A percentile compares a stretch with the other conserved stretches of the same genome.
Evolutionary conservation across 495 filamentous ascomycete species (phyloP).

Genomic region (Corynascus novoguineensis): DNA sequence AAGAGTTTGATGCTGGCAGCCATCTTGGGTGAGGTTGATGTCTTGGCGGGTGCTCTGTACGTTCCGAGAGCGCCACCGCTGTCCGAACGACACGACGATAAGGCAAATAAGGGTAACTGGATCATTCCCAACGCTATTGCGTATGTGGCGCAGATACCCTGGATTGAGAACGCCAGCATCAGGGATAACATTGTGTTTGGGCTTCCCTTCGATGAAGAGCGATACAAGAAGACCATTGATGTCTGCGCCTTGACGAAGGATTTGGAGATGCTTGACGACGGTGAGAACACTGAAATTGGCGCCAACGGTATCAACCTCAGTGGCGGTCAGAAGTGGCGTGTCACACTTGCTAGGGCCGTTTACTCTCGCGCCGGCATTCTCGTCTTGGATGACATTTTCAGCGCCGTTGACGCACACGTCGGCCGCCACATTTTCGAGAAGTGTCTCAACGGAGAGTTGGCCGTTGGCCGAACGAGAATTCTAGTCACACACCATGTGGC

Average conservation of each 20-base stretch:
- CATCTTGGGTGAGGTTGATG: conserved; percentile 59
- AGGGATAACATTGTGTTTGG: conserved; percentile 72
- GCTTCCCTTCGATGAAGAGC: conserved; percentile 56
- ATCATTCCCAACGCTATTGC: conserved; percentile 63
- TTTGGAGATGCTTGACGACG: conserved; percentile 65
- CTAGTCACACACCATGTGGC: conserved; percentile 79
- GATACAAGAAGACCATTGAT: conserved; percentile 60
- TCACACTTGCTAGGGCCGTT: conserved; percentile 71
- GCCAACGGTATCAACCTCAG: conserved; percentile 80
- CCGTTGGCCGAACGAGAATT: conserved; percentile 65
- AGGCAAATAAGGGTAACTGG: conserved; percentile 63
- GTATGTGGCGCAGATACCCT: conserved; percentile 77
- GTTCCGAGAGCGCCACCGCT: conserved; percentile 44
- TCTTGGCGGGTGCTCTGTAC: conserved; percentile 48
- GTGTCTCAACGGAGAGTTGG: conserved; percentile 64
- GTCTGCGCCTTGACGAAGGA: conserved; percentile 72
- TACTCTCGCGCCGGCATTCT: conserved; percentile 77
- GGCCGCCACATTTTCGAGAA: conserved; percentile 72
- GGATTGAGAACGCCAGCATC: conserved; percentile 80
- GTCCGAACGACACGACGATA: conserved; percentile 46
- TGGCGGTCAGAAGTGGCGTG: conserved; percentile 77
- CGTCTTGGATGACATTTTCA: conserved; percentile 82
- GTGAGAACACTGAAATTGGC: conserved; percentile 72
- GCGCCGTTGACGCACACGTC: conserved; percentile 66
- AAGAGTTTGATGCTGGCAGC: conserved; percentile 62